Conservation (phyloP, 2,329 filamentous ascomycete species). For the Neonectria ditissima region DNA sequence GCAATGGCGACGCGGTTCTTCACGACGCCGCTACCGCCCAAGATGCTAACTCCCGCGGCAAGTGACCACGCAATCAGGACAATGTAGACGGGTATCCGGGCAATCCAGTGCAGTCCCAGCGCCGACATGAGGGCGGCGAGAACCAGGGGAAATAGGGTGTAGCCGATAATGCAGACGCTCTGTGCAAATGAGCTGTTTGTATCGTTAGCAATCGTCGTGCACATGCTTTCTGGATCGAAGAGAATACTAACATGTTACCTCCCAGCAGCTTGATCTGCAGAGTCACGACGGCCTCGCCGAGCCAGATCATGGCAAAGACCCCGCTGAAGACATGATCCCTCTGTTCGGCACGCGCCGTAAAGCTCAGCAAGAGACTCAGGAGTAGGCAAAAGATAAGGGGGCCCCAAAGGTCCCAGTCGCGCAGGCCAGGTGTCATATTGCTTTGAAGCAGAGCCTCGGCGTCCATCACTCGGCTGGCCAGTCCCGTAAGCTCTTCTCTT, state of each 20-base stretch:
- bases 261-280: slow-evolving; percentile 96
- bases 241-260: slow-evolving; percentile 86
- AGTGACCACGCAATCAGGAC: slow-evolving; percentile 92
- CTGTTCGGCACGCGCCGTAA: slow-evolving; percentile 83
- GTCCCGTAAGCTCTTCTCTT: slow-evolving; percentile 70
- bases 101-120: slow-evolving; percentile 80
- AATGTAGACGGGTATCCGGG: slow-evolving; percentile 90
- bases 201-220: slow-evolving; percentile 35
- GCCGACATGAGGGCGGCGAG: slow-evolving; percentile 92
- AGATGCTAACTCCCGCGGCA: slow-evolving; percentile 93
- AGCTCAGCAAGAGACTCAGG: slow-evolving; percentile 87
- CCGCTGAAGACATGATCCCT: slow-evolving; percentile 92
- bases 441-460: slow-evolving; percentile 71
- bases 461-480: slow-evolving; percentile 73
- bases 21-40: slow-evolving; percentile 94
- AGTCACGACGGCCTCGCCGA: slow-evolving; percentile 97
- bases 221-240: not conserved
- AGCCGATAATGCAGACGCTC: slow-evolving; percentile 97
- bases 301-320: slow-evolving; percentile 96
- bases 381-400: slow-evolving; percentile 94
- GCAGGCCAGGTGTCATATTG: slow-evolving; percentile 87
- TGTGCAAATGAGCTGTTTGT: slow-evolving; percentile 89
- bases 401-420: slow-evolving; percentile 99
- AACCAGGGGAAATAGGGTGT: slow-evolving; percentile 96
- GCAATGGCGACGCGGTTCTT: slow-evolving; percentile 94